phyloP scores from a whole-genome alignment of 495 filamentous ascomycete genomes.

The Talaromyces wortmannii region DNA sequence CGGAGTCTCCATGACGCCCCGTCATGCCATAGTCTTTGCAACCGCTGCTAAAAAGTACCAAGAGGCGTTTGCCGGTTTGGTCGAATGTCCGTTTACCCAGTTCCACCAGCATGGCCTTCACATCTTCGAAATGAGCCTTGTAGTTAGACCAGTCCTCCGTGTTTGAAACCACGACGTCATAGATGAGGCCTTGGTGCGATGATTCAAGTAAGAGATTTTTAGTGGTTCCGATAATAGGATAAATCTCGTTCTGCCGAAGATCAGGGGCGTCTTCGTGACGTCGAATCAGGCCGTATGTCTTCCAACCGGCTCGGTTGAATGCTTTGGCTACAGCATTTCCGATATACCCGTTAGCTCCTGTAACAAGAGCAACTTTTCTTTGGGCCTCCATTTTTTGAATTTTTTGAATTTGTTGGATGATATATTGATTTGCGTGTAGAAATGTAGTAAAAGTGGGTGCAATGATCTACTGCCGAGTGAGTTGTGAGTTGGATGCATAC shows the following conservation, averaged over 20 bases:
- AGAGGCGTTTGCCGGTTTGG: constrained; percentile 12
- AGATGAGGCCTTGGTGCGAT: neutral
- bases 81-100: constrained; percentile 6
- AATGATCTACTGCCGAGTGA: too few relatives aligned
- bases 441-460: too few relatives aligned
- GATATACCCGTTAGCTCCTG: constrained; percentile 35
- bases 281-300: constrained; percentile 27
- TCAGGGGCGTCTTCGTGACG: constrained; percentile 8
- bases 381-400: neutral
- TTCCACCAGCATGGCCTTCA: constrained; percentile 14
- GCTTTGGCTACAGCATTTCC: constrained; percentile 31
- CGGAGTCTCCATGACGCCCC: constrained; percentile 14
- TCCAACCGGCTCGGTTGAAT: constrained; percentile 31
- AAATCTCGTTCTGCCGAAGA: constrained; percentile 23
- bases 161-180: constrained; percentile 29
- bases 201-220: neutral
- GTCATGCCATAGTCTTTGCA: constrained; percentile 39
- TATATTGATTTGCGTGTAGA: neutral
- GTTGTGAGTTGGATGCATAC: too few relatives aligned
- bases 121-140: constrained; percentile 13
- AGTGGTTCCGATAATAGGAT: constrained; percentile 21
- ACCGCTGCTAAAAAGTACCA: constrained; percentile 31
- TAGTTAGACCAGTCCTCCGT: constrained; percentile 28
- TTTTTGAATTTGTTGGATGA: neutral
- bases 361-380: constrained; percentile 20